Conservation (phyloP, 140 eudicot genomes). For the Flaveria floridana region DNA sequence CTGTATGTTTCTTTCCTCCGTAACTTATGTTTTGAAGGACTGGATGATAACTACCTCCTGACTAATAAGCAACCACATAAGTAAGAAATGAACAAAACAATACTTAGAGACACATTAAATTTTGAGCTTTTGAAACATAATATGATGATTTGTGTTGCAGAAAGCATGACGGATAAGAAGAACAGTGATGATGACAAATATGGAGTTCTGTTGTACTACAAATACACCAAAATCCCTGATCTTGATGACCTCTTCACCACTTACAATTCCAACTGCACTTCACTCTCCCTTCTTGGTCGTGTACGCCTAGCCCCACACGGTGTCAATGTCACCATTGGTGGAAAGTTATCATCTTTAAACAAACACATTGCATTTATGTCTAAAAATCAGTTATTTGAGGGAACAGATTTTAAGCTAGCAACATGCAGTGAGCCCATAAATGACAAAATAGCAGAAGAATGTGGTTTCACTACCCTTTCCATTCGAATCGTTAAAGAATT, state of each 20-base stretch:
- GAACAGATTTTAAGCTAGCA: conserved; percentile 93
- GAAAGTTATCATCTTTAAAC: conserved; percentile 57
- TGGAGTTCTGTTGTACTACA: conserved; percentile 74
- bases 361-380: conserved; percentile 62
- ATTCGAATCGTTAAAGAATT: conserved; percentile 90
- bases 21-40: not conserved
- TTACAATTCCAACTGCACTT: conserved; percentile 63
- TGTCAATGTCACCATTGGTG: conserved; percentile 94
- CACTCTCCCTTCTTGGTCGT: conserved; percentile 79
- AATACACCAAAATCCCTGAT: conserved; percentile 59
- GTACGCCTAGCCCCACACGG: conserved; percentile 84
- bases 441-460: conserved; percentile 67
- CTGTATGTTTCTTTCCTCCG: not conserved
- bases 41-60: not conserved
- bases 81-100: not conserved
- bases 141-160: conserved; percentile 30
- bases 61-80: not conserved
- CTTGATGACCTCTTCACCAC: conserved; percentile 58
- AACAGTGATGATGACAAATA: conserved; percentile 35
- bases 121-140: conserved; percentile 1
- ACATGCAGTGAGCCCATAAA: conserved; percentile 60
- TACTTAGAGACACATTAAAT: not conserved
- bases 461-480: conserved; percentile 84
- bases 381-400: conserved; percentile 49
- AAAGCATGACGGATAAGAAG: conserved; percentile 35